Evolutionary conservation across 129 eudicot species (phyloP).

Genomic region (Flaveria ramosissima): DNA sequence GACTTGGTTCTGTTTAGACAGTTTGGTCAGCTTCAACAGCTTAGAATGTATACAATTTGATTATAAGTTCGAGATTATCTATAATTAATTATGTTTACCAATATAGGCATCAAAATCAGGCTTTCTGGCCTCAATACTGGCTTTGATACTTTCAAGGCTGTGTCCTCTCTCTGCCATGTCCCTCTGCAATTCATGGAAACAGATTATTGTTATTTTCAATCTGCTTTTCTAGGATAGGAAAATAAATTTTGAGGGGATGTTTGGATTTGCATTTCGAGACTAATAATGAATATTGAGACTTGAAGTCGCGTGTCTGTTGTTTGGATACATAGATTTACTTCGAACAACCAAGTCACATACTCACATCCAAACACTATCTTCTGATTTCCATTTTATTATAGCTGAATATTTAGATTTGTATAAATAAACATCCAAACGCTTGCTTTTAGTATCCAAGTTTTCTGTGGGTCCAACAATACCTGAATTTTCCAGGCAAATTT

Average conservation of each 20-base stretch:
- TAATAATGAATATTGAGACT: background rate
- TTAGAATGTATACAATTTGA: too few species aligned
- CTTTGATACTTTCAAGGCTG: conserved; percentile 98
- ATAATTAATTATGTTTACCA: conserved; percentile 45
- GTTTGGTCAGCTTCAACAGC: background rate
- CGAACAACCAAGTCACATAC: too few species aligned
- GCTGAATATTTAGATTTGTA: too few species aligned
- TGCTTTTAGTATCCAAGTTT: background rate
- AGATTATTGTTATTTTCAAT: background rate
- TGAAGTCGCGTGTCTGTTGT: background rate
- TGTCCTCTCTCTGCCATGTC: conserved; percentile 99
- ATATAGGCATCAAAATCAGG: conserved; percentile 98
- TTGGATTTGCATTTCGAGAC: background rate
- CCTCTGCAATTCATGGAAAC: conserved; percentile 55
- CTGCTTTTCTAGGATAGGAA: background rate
- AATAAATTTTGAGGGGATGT: background rate
- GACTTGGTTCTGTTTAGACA: background rate
- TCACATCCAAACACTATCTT: background rate
- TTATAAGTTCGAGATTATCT: background rate
- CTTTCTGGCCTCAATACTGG: conserved; percentile 96
- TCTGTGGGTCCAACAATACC: conserved; percentile 35
- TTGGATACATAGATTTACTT: background rate
- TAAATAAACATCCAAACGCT: background rate
- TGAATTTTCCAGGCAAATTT: conserved; percentile 97
- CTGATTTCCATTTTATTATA: background rate